Percentiles rank a stretch among this genome's conserved stretches.
Conservation (phyloP, 2,329 filamentous ascomycete genomes). For the Ilyonectria robusta region DNA sequence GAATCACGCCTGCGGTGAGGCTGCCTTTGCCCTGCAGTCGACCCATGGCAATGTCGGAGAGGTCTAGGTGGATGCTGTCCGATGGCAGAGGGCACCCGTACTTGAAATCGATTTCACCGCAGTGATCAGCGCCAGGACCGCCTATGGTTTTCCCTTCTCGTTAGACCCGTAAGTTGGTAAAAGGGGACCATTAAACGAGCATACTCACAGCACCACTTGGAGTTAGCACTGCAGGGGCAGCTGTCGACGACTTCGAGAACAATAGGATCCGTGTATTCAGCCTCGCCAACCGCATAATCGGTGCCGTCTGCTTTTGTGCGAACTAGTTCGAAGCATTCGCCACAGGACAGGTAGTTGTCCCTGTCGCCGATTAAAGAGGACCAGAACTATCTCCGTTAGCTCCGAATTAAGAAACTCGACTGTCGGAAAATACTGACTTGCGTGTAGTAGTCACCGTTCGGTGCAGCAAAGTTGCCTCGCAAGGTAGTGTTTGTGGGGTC, state of each 20-base stretch:
- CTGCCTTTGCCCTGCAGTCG: slow-evolving; percentile 16
- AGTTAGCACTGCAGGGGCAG: slow-evolving; percentile 19
- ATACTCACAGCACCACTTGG: slow-evolving; percentile 27
- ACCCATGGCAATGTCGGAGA: slow-evolving; percentile 24
- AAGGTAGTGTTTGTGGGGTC: slow-evolving; percentile 13
- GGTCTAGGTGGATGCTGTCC: slow-evolving; percentile 20
- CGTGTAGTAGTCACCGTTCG: slow-evolving; percentile 23
- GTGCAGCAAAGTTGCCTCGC: slow-evolving; percentile 22
- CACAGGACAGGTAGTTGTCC: slow-evolving; percentile 19
- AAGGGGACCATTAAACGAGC: not conserved
- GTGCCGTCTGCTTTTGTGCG: slow-evolving; percentile 19
- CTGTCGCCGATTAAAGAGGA: slow-evolving; percentile 9
- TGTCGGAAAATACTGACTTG: slow-evolving; percentile 8
- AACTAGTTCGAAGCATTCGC: slow-evolving; percentile 22
- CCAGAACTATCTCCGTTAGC: slow-evolving; percentile 16
- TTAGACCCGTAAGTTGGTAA: not conserved
- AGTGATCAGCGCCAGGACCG: slow-evolving; percentile 19
- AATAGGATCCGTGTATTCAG: slow-evolving; percentile 18
- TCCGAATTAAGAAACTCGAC: not conserved
- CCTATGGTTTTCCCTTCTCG: not conserved
- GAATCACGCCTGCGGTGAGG: slow-evolving; percentile 16
- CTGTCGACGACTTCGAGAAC: slow-evolving; percentile 20
- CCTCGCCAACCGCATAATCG: slow-evolving; percentile 9
- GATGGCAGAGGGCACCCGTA: slow-evolving; percentile 20
- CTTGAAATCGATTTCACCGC: slow-evolving; percentile 22